phyloP scores from a whole-genome alignment of 345 rosid genomes.

The Hibiscus mutabilis region DNA sequence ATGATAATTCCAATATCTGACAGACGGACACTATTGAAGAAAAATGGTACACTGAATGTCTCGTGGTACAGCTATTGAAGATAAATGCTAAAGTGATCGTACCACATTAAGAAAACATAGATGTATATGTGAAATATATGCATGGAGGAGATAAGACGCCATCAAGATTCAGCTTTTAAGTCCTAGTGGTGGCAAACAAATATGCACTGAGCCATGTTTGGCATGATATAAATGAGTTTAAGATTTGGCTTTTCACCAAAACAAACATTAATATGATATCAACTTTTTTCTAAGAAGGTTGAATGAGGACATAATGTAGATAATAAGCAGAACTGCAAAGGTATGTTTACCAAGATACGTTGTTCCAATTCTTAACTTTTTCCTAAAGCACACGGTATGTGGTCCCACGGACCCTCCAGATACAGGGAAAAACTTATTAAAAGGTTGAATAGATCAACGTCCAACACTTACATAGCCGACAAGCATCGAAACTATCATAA shows the following conservation, averaged over 20 bases:
- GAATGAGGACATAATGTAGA: neutral
- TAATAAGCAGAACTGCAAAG: neutral
- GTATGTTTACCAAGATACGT: neutral
- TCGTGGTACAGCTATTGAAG: neutral
- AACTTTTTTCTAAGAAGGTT: neutral
- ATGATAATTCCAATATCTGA: conserved; percentile 7
- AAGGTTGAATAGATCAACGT: neutral
- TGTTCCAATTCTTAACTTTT: neutral
- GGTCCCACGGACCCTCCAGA: neutral
- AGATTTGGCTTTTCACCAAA: neutral
- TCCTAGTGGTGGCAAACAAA: neutral
- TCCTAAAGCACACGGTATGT: neutral
- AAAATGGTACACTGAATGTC: neutral
- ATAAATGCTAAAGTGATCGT: neutral
- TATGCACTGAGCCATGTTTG: neutral
- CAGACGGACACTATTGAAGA: neutral
- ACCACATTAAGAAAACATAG: neutral
- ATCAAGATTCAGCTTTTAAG: neutral
- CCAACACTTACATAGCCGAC: neutral
- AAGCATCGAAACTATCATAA: neutral
- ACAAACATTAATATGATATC: neutral
- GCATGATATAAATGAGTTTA: neutral
- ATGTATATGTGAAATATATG: neutral
- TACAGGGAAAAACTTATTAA: neutral
- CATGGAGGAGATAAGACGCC: neutral